Base-by-base conservation (phyloP, 495 filamentous ascomycete genomes). In the Penicillium antarcticum region DNA sequence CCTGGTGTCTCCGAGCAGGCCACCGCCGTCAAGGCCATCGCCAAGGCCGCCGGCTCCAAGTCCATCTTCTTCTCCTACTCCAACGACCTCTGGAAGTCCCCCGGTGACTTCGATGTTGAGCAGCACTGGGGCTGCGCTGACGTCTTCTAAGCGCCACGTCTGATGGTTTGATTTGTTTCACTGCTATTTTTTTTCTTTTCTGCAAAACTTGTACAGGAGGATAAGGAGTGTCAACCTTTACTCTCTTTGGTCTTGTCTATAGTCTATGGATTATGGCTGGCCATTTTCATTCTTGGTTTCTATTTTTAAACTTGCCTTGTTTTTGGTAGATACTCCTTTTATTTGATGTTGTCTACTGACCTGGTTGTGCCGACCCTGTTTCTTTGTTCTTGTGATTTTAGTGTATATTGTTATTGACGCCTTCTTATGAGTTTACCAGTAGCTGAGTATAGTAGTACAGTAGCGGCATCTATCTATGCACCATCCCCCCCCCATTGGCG, bases 51-150 rank as follows among this genome's bases (percentile, higher is more conserved):
- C 50, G 81, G 81, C 35, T 65, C 67, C 57, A 74, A 80, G 65
- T 78, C 79, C 50, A 81, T 87, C 68, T 83, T 95, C 75, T 92
- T 96, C 82, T 87, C 84, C 42, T 95, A 78, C 72, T 71, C 73
- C 57, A 76, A 95, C 56, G 92, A 97, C 67, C 38, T 57, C 52
- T 97, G 92, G 92, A 97, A 95, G 84, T 44, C 67, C 23, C 65
- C 76, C 38, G 89, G 87, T 50, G 61, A 67, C 21, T 89, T 82
- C 70, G 68, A 73, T 45, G 89, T 92, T 54, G 92, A 97, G 87
- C 80, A 81, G 65, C 69, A 76, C 75, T 96, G 89, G 82, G 89
- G 90, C 46, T 81, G 79, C 55, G 75, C 73, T 52, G 45, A 69
- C 29, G 65, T 80, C 57, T 86, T 85, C 68, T 73, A 76, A 57